Conservation (phyloP, 257 asterid species). For the Jacaranda mimosifolia region DNA sequence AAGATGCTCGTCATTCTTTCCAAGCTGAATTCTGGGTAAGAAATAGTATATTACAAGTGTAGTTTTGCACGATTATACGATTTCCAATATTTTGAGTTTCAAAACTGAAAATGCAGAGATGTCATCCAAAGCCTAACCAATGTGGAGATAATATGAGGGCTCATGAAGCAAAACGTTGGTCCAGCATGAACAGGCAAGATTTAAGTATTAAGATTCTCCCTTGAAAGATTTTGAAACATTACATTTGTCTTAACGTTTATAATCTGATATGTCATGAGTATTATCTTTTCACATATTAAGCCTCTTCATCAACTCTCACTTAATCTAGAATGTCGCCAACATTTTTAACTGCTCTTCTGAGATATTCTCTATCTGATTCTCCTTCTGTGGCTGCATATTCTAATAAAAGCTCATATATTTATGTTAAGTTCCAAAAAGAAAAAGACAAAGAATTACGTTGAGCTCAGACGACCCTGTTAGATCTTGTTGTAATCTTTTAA, state of each 20-base stretch:
- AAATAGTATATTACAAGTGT: not conserved
- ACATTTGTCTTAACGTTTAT: not conserved
- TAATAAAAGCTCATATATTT: not conserved
- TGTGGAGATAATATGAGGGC: constrained; percentile 56
- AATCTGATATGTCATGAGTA: not conserved
- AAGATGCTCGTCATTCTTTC: constrained; percentile 52
- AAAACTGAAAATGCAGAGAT: constrained; percentile 48
- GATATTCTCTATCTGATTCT: not conserved
- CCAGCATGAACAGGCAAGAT: constrained; percentile 61
- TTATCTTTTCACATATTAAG: not conserved
- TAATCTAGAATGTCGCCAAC: no score
- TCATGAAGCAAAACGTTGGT: constrained; percentile 47
- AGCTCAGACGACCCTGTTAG: not conserved
- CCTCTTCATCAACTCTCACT: not conserved
- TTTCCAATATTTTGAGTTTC: constrained; percentile 12
- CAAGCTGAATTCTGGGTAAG: constrained; percentile 65
- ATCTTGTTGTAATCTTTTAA: not conserved
- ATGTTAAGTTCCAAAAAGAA: not conserved
- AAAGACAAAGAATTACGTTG: not conserved
- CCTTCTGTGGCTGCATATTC: not conserved
- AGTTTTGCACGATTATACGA: constrained; percentile 2
- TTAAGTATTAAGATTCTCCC: not conserved
- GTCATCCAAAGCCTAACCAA: constrained; percentile 61
- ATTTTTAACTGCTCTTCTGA: not conserved
- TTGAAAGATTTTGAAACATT: not conserved